Base-by-base conservation (phyloP, 352 stramenopile genomes). In the Globisporangium echinulatum region DNA sequence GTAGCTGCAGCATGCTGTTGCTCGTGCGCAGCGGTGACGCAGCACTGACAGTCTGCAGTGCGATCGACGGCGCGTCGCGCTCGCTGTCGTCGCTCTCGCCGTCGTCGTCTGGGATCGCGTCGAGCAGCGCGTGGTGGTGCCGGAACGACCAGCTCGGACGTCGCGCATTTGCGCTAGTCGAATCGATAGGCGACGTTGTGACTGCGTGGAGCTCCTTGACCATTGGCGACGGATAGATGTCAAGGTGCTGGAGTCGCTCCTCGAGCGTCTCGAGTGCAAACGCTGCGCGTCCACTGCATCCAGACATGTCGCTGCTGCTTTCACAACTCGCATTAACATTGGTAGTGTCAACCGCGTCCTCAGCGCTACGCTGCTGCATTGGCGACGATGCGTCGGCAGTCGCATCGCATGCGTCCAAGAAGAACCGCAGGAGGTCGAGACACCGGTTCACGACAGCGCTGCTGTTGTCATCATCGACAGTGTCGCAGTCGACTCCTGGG, bases 161-260 rank as follows among this genome's bases (percentile, higher is more conserved):
- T 25, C 25, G 49, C 76, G 74, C 39, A 40, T 36, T 15, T 11
- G 43, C 43, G 5, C 43, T 6, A 6, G 13, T 14, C n/a, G 11
- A n/a, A 11, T 48, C n/a, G 43, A 13, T 48, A 15, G 44, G 7
- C 11, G 33, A 44, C 4, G 5, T 8, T 1, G 43, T 44, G 17
- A 17, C 39, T 47, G 15, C 76, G 52, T 36, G 65, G 11, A 38
- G 11, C 4, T 77, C 64, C 52, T 88, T 90, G 25, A 25, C 25
- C 72, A 90, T 78, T 0, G 81, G 81, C 3, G 81, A 90, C 10
- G 81, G 81, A 49, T 75, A 88, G 4, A 85, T 73, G 3, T 88
- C 77, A 5, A 90, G 51, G 39, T 72, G 69, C 10, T 71, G 75
- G 5, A 90, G 60, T 0, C 70, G 70, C 15, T 88, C 74, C 56